Evolutionary conservation across 2,329 filamentous ascomycete species (phyloP).

Genomic region (Xylariaceae sp.): DNA sequence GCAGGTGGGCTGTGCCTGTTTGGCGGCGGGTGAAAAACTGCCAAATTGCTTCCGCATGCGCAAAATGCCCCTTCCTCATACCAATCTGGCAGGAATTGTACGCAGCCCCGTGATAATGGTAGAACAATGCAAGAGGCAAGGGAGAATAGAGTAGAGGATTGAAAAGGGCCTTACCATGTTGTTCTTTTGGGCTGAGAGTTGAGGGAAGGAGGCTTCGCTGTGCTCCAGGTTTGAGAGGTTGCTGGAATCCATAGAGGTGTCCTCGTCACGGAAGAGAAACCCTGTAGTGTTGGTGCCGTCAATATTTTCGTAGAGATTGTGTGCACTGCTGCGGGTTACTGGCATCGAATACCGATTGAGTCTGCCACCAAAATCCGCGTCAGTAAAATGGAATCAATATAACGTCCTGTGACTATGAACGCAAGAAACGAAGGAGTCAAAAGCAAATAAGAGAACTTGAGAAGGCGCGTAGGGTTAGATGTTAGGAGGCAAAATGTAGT

Average conservation of each 20-base stretch:
- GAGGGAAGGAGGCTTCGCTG: constrained; percentile 82
- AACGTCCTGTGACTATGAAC: no score
- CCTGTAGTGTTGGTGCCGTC: constrained; percentile 82
- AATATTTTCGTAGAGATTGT: constrained; percentile 62
- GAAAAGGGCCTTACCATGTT: constrained; percentile 41
- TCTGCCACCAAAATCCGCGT: constrained; percentile 37
- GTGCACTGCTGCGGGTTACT: constrained; percentile 60
- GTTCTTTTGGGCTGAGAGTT: constrained; percentile 64
- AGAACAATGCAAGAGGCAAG: constrained; percentile 6
- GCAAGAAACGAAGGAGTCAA: no score
- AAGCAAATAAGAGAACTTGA: no score
- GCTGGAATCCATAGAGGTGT: constrained; percentile 58
- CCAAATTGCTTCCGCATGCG: no score
- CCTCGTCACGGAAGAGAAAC: constrained; percentile 81
- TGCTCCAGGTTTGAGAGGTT: constrained; percentile 67
- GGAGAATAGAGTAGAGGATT: not conserved
- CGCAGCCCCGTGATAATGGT: constrained; percentile 4
- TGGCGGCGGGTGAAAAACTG: no score
- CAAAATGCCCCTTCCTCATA: no score
- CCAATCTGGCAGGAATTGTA: no score
- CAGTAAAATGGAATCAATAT: no score
- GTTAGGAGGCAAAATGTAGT: no score
- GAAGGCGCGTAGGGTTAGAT: no score
- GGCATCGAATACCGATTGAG: constrained; percentile 94
- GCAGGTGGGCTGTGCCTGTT: no score